Conservation (phyloP, 768 basidiomycete species). For the Russula dissimulans region DNA sequence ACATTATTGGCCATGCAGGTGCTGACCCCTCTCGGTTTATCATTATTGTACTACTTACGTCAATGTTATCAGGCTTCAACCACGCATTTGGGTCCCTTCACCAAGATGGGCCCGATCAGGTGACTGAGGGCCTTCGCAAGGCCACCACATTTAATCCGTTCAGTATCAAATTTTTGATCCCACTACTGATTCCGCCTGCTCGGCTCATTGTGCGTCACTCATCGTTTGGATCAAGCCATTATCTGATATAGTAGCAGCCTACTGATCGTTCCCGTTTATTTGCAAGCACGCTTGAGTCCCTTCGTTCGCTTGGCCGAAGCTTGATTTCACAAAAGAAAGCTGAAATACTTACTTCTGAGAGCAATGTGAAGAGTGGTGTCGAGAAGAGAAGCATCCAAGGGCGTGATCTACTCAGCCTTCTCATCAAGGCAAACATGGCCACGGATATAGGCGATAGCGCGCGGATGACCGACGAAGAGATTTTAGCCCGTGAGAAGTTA, state of each 20-base stretch:
- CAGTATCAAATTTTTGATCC: slow-evolving; percentile 1
- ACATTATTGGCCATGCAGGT: slow-evolving; percentile 15
- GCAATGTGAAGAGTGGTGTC: slow-evolving; percentile 20
- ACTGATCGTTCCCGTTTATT: slow-evolving; percentile 3
- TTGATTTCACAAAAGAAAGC: slow-evolving; percentile 29
- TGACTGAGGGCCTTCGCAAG: slow-evolving; percentile 11
- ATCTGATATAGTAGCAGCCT: not conserved
- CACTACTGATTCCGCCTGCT: not conserved
- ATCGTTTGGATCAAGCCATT: not conserved
- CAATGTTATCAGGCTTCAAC: slow-evolving; percentile 5
- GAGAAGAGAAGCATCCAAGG: slow-evolving; percentile 29
- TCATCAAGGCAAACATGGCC: slow-evolving; percentile 57
- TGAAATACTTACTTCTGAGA: slow-evolving; percentile 25
- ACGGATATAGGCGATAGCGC: slow-evolving; percentile 47
- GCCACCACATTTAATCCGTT: slow-evolving; percentile 8
- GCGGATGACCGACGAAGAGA: slow-evolving; percentile 52
- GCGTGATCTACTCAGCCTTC: slow-evolving; percentile 52
- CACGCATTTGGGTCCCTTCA: slow-evolving; percentile 9
- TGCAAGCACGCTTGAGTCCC: not conserved
- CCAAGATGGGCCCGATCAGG: not conserved
- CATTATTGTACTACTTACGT: not conserved
- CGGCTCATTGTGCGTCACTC: slow-evolving; percentile 9
- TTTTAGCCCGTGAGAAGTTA: slow-evolving; percentile 40
- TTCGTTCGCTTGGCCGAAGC: slow-evolving; percentile 25
- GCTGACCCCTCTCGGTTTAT: not conserved